These are phyloP conservation scores for Aspergillus hiratsukae DNA, from an alignment of 2,329 filamentous ascomycete genomes.

Conservation along the genomic window DNA sequence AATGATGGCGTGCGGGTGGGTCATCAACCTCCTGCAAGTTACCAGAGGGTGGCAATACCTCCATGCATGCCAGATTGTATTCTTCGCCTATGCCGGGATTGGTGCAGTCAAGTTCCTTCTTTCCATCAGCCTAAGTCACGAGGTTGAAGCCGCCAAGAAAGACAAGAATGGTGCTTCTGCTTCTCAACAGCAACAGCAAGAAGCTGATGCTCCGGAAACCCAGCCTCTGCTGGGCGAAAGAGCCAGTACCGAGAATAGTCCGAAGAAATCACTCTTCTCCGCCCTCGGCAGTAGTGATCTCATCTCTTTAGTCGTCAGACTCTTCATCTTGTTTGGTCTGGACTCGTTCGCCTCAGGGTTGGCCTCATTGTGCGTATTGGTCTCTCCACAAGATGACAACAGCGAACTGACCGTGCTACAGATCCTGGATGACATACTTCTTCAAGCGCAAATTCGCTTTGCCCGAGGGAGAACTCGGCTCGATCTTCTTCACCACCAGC, in stretches of 20 bases:
- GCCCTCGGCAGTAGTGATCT: slow-evolving; percentile 50
- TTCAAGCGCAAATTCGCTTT: slow-evolving; percentile 53
- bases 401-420: slow-evolving; percentile 17
- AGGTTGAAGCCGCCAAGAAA: slow-evolving; percentile 41
- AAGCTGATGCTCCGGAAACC: slow-evolving; percentile 30
- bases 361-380: slow-evolving; percentile 53
- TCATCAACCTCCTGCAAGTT: slow-evolving; percentile 48
- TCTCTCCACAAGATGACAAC: slow-evolving; percentile 22
- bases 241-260: slow-evolving; percentile 9
- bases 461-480: slow-evolving; percentile 50
- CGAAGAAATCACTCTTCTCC: slow-evolving; percentile 45
- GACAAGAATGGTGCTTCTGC: slow-evolving; percentile 10
- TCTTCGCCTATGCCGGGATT: slow-evolving; percentile 53
- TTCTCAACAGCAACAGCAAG: slow-evolving; percentile 12
- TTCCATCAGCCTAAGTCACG: slow-evolving; percentile 46
- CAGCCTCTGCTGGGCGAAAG: slow-evolving; percentile 29
- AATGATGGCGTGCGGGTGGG: slow-evolving; percentile 56
- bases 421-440: slow-evolving; percentile 53
- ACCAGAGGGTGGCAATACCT: slow-evolving; percentile 42
- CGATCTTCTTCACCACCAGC: slow-evolving; percentile 48
- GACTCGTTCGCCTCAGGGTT: slow-evolving; percentile 69
- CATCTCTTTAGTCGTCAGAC: slow-evolving; percentile 36
- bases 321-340: slow-evolving; percentile 64
- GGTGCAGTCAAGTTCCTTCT: slow-evolving; percentile 56
- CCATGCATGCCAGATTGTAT: slow-evolving; percentile 53